Evolutionary conservation across 2,329 filamentous ascomycete genomes (phyloP).

Genomic region (Colletotrichum sp.): DNA sequence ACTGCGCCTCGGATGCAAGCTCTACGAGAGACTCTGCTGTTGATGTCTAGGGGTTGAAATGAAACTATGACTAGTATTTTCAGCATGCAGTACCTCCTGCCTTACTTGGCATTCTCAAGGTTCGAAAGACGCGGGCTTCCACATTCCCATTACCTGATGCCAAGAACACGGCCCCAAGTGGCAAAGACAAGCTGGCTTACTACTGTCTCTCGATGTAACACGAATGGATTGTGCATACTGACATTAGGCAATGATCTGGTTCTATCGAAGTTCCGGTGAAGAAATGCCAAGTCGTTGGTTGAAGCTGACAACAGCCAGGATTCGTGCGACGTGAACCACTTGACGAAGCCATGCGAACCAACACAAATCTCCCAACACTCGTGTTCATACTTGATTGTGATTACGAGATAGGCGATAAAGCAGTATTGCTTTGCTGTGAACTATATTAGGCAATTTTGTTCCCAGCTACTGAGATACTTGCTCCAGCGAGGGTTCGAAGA

Average conservation of each 20-base stretch:
- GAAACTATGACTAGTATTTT: not conserved
- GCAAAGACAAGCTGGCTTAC: not conserved
- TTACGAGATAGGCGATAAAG: not conserved
- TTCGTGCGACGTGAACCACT: not conserved
- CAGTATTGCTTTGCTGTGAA: not conserved
- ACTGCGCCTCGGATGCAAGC: not conserved
- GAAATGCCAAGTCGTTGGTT: not conserved
- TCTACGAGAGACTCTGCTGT: not conserved
- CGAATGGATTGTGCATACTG: not conserved
- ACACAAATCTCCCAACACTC: not conserved
- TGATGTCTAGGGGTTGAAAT: not conserved
- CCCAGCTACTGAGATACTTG: fast-evolving
- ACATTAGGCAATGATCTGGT: not conserved
- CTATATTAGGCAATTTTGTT: fast-evolving
- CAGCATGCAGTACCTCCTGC: not conserved
- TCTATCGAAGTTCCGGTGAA: not conserved
- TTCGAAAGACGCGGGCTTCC: not conserved
- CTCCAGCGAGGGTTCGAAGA: not conserved
- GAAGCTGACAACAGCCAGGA: not conserved
- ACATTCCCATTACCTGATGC: not conserved
- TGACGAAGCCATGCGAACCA: not conserved
- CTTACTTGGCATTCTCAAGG: not conserved
- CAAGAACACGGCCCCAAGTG: not conserved
- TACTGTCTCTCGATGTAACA: not conserved
- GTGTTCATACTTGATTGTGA: not conserved